Base-by-base conservation (phyloP, 1,139 yeast genomes). In the Yamadazyma dendronema region DNA sequence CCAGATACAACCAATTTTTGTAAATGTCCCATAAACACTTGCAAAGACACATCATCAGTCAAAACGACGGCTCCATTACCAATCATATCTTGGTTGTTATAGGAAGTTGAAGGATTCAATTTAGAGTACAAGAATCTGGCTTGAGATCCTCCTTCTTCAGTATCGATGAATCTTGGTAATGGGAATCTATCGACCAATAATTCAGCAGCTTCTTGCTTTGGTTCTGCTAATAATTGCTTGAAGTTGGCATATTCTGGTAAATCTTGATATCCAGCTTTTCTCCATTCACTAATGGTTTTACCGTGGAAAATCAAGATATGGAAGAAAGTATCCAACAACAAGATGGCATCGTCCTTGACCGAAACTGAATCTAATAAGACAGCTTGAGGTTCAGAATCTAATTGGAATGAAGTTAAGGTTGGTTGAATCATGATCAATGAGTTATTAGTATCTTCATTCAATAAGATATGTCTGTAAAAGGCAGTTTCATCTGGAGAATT, bases 401-500 rank as follows among this genome's bases (percentile, higher is more conserved):
- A 81, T 39, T 86, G 78, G 67, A 85, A 90, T 31, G 95, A 80
- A 4, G 95, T 86, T 59, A 90, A 76, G 0, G 97, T 88, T 41
- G 97, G 97, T 67, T 90, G 97, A 52, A 90, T 90, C 97, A 90
- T 90, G 47, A 89, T 85, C 57, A 90, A 72, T n/a, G 97, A 86
- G 63, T 90, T 92, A 47, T 84, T 83, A 37, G 92, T 84, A 59
- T 92, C 97, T 61, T 92, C 97, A 47, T 90, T 81, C 55, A 88
- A 77, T 58, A 92, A 77, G 28, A 89, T 87, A 62, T 92, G 97
- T 60, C 97, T 82, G 67, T 90, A 90, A 62, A 89, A 92, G 27
- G 97, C 97, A 37, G 98, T 90, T 72, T 92, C 98, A 70, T 92
- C 98, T 1, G 98, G 98, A 14, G 97, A 90, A 65, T 92, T 90